These are phyloP conservation scores for Prunus mira DNA, from an alignment of 306 rosid species.

Conservation along the genomic window DNA sequence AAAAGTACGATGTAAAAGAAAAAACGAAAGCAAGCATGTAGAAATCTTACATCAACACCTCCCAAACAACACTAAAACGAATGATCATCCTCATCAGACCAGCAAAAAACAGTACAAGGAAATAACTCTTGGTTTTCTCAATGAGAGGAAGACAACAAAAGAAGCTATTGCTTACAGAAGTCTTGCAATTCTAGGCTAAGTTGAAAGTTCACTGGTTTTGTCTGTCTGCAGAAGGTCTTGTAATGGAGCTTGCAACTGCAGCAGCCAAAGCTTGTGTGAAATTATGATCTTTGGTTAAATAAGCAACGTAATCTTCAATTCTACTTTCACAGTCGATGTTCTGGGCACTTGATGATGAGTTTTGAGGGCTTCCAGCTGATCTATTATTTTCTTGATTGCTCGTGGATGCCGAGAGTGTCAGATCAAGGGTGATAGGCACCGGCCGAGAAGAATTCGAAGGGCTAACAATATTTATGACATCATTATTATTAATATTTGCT, in stretches of 20 bases:
- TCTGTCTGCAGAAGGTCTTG: not conserved
- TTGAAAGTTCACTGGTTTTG: not conserved
- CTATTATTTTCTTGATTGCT: conserved; percentile 18
- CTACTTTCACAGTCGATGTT: not conserved
- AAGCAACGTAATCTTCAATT: conserved; percentile 45
- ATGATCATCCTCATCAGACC: no score
- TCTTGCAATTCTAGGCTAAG: not conserved
- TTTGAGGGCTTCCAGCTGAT: not conserved
- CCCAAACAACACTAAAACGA: not conserved
- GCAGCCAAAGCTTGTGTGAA: conserved; percentile 55
- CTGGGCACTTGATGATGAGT: not conserved
- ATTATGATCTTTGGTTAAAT: conserved; percentile 45
- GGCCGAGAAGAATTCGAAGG: not conserved
- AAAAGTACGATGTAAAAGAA: no score
- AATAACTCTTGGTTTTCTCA: no score
- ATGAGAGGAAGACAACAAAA: no score
- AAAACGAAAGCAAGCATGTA: no score
- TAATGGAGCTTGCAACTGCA: conserved; percentile 48
- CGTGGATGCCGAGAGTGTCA: conserved; percentile 17
- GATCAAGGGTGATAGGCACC: conserved; percentile 30
- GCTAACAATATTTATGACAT: not conserved
- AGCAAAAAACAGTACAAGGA: no score
- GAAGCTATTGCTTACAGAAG: no score
- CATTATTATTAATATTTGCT: not conserved
- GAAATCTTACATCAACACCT: no score